Evolutionary conservation across 2,329 filamentous ascomycete genomes (phyloP), one percentile per base, ranked within the genome.

Genomic region (Juglanconis oblonga): DNA sequence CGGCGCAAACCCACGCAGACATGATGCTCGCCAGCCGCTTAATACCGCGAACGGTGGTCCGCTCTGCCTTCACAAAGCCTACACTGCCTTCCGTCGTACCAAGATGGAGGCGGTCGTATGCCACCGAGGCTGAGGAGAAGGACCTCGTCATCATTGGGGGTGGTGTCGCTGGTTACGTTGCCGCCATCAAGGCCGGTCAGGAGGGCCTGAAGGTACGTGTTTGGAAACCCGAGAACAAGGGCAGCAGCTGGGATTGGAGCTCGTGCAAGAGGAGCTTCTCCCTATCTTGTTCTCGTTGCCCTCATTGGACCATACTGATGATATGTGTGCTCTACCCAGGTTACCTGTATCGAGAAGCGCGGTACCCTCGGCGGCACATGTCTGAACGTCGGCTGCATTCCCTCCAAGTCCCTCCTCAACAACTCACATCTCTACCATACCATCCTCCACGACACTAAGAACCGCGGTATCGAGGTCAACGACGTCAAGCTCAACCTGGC

Each of bases 351-450:
- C 80, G 95, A 99, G 81, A 99, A 99, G 86, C 92, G 95, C 74
- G 95, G 95, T 68, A 84, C 87, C 63, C 88, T 99, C 70, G 95
- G 95, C 72, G 95, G 95, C 75, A 99, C 95, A 72, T 99, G 95
- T 83, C 82, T 99, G 72, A 99, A 99, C 77, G 95, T 99, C 73
- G 95, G 95, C 80, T 99, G 95, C 81, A 99, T 99, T 74, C 95
- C 95, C 67, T 99, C 95, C 67, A 99, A 99, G 81, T 97, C 95
- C 65, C 91, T 99, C 69, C 91, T 99, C 77, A 99, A 98, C 88
- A 98, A 98, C 85, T 97, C 95, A 70, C 92, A 97, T 77, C 86
- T 98, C 63, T 98, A 98, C 84, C 94, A 98, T 82, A 90, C 93
- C 79, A 90, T 97, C 73, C 86, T 96, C 64, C 94, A 99, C 81